Evolutionary conservation across 345 rosid genomes (phyloP).

Genomic region (Pistacia vera): DNA sequence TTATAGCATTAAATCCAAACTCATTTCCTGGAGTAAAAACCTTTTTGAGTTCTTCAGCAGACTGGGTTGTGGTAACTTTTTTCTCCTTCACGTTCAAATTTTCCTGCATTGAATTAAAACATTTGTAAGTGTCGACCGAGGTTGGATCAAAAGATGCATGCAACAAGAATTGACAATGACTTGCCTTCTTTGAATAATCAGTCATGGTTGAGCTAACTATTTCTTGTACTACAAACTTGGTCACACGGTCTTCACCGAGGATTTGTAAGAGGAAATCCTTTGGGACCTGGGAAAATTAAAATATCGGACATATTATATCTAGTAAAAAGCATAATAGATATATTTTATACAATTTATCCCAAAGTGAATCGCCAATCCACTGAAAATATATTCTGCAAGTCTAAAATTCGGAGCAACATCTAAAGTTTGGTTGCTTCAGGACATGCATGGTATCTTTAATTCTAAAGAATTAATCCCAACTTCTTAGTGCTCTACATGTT

Average conservation of each 20-base stretch:
- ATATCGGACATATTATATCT: background rate
- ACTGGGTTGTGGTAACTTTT: slow-evolving; percentile 54
- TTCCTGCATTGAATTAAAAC: slow-evolving; percentile 36
- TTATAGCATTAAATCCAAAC: slow-evolving; percentile 52
- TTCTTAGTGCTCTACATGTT: background rate
- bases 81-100: slow-evolving; percentile 55
- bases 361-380: background rate
- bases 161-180: background rate
- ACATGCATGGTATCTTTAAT: background rate
- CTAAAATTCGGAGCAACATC: background rate
- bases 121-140: background rate
- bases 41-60: slow-evolving; percentile 51
- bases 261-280: slow-evolving; percentile 49
- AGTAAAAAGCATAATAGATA: background rate
- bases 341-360: background rate
- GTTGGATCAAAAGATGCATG: background rate
- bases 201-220: slow-evolving; percentile 63
- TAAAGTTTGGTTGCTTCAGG: background rate
- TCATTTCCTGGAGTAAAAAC: slow-evolving; percentile 52
- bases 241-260: slow-evolving; percentile 59
- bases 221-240: slow-evolving; percentile 63
- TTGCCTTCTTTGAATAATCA: slow-evolving; percentile 59
- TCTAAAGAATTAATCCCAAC: background rate
- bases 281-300: slow-evolving; percentile 44
- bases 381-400: background rate